Percentiles rank a stretch among this genome's conserved stretches.
These are phyloP conservation scores for Aspergillus diversus DNA, from an alignment of 495 filamentous ascomycete species.

Conservation along the genomic window DNA sequence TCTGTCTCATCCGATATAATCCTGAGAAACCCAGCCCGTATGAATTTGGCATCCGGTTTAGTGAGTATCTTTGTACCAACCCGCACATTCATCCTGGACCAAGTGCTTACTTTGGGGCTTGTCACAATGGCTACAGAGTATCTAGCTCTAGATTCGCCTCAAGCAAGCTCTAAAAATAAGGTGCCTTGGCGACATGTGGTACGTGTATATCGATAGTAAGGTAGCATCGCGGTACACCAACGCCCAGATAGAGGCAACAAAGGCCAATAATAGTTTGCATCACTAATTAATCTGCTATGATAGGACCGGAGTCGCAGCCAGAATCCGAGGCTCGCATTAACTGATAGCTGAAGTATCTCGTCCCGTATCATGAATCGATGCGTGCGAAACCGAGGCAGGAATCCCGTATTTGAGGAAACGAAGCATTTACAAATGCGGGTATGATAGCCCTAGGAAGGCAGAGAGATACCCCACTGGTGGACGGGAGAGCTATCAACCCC, in stretches of 20 bases:
- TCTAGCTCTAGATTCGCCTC: not conserved
- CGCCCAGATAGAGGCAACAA: not conserved
- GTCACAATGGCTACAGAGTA: not conserved
- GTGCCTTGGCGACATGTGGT: not conserved
- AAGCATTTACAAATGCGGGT: not conserved
- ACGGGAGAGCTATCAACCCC: not conserved
- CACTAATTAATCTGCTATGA: no score
- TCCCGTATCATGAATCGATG: no score
- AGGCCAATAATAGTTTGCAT: no score
- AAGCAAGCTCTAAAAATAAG: not conserved
- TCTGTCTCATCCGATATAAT: no score
- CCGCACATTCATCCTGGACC: no score
- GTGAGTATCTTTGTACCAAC: no score
- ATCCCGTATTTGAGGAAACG: not conserved
- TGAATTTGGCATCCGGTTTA: no score
- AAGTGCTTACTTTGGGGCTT: not conserved
- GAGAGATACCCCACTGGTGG: not conserved
- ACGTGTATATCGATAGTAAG: not conserved
- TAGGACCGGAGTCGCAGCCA: no score
- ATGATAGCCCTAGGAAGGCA: not conserved
- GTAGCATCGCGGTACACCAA: not conserved
- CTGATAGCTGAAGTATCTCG: no score
- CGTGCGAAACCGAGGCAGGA: not conserved
- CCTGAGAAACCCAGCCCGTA: no score
- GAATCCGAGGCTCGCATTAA: no score